Conservation (phyloP, 306 rosid species). For the Corylus avellana region DNA sequence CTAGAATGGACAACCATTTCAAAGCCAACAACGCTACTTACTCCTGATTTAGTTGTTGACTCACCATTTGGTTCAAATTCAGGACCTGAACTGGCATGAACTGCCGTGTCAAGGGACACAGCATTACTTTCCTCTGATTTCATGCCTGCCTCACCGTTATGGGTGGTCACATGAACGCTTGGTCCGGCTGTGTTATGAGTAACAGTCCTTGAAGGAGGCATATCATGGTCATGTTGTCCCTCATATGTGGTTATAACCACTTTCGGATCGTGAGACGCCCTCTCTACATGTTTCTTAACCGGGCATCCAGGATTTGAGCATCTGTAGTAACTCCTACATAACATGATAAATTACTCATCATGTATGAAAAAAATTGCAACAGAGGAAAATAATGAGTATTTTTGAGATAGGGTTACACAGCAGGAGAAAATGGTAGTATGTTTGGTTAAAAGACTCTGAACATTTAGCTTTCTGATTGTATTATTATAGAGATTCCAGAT, state of each 20-base stretch:
- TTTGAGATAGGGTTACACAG: not conserved
- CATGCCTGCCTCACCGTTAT: constrained; percentile 29
- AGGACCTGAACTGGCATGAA: constrained; percentile 26
- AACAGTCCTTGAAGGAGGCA: constrained; percentile 55
- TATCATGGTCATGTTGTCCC: constrained; percentile 76
- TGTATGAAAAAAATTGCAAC: not conserved
- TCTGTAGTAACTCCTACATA: constrained; percentile 84
- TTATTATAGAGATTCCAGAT: not conserved
- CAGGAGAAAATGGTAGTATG: not conserved
- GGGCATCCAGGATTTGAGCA: constrained; percentile 90
- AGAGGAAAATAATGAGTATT: not conserved
- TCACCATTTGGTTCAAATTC: constrained; percentile 31
- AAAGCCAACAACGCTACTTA: constrained; percentile 19
- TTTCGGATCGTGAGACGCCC: constrained; percentile 70
- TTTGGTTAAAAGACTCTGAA: not conserved
- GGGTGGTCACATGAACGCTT: constrained; percentile 24
- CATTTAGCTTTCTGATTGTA: not conserved
- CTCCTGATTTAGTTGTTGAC: constrained; percentile 35
- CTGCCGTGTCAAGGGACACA: constrained; percentile 24
- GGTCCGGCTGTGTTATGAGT: constrained; percentile 44
- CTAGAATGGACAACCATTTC: constrained; percentile 18
- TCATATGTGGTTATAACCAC: constrained; percentile 75
- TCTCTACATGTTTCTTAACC: constrained; percentile 85
- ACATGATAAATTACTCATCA: not conserved
- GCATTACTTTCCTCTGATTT: constrained; percentile 31